Conservation (phyloP, 208 protist species). For the Acanthamoeba castellanii region DNA sequence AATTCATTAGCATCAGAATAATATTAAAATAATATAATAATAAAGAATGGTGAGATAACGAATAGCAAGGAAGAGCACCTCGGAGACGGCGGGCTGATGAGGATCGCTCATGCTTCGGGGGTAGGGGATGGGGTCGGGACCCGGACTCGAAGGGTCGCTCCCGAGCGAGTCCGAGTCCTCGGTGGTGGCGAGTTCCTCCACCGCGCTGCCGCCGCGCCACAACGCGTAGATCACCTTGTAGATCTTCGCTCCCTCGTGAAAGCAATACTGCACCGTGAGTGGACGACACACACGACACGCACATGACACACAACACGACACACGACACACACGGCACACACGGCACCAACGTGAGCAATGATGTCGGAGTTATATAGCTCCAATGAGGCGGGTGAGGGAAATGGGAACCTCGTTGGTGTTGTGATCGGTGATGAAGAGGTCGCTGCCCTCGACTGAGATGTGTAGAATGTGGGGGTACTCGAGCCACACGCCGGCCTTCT, state of each 20-base stretch:
- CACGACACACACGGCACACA: not conserved
- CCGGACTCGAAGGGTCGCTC: conserved; percentile 27
- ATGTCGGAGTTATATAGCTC: too few species aligned
- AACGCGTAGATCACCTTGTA: not conserved
- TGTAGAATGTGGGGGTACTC: conserved; percentile 1
- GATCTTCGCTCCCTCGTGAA: conserved; percentile 37
- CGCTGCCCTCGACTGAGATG: not conserved
- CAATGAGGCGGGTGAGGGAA: not conserved
- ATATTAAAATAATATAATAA: too few species aligned
- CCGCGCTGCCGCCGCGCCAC: not conserved
- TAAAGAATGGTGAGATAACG: too few species aligned
- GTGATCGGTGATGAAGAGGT: conserved; percentile 30
- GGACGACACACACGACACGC: not conserved
- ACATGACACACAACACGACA: not conserved
- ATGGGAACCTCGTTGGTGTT: conserved; percentile 10
- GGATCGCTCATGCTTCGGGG: conserved; percentile 7
- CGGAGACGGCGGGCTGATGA: not conserved
- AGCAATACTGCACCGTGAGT: not conserved
- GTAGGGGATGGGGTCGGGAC: not conserved
- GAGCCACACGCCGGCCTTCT: conserved; percentile 49
- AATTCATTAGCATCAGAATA: too few species aligned
- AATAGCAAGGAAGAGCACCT: not conserved
- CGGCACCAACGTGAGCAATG: not conserved
- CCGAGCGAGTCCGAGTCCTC: conserved; percentile 46
- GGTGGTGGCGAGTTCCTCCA: not conserved